These are phyloP conservation scores for Arthromyces matolae DNA, from an alignment of 768 basidiomycete species.

Conservation along the genomic window DNA sequence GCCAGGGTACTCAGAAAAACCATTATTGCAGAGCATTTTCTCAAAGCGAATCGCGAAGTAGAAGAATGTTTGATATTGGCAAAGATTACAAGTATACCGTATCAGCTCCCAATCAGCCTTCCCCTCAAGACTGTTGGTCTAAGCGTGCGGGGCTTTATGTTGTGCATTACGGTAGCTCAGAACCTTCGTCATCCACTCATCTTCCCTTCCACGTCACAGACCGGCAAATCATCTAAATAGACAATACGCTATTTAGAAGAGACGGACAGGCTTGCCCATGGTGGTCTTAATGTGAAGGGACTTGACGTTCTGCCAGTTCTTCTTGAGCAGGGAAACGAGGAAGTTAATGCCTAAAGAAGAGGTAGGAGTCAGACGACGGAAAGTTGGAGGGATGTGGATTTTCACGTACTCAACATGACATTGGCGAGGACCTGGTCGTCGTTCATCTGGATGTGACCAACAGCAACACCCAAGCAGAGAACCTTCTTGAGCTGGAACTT, in stretches of 20 bases:
- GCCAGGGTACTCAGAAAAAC: no score
- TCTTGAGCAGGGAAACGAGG: conserved; percentile 97
- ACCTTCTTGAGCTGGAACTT: conserved; percentile 99
- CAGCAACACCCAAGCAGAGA: conserved; percentile 96
- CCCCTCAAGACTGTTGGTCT: conserved; percentile 80
- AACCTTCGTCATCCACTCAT: conserved; percentile 18
- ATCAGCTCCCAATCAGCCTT: conserved; percentile 92
- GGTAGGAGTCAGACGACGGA: conserved; percentile 1
- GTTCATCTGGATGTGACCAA: conserved; percentile 95
- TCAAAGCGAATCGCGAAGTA: background rate
- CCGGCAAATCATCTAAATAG: conserved; percentile 7
- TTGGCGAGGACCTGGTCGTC: conserved; percentile 97
- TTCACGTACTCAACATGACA: conserved; percentile 86
- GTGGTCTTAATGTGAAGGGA: conserved; percentile 98
- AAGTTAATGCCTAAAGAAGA: conserved; percentile 86
- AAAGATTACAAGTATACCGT: conserved; percentile 26
- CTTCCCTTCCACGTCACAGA: conserved; percentile 14
- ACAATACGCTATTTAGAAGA: conserved; percentile 60
- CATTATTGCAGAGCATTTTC: background rate
- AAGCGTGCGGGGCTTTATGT: conserved; percentile 99
- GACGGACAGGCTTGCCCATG: conserved; percentile 97
- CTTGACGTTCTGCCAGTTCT: conserved; percentile 99
- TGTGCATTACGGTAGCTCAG: conserved; percentile 64
- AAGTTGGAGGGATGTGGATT: background rate
- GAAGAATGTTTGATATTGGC: conserved; percentile 2